phyloP scores from a whole-genome alignment of 2,329 filamentous ascomycete genomes.

The Diaporthe ilicicola region DNA sequence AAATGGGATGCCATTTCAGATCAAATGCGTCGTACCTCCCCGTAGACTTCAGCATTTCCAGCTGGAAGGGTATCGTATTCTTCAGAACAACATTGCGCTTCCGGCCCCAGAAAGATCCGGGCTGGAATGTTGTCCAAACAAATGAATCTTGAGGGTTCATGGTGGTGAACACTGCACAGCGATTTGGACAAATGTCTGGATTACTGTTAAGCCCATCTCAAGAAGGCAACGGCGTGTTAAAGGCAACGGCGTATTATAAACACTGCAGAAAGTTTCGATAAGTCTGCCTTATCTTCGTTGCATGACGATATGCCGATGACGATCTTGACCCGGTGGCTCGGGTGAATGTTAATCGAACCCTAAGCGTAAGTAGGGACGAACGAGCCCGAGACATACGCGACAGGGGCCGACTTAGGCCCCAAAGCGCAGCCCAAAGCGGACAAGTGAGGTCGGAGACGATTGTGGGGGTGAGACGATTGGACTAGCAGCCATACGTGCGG shows the following conservation, averaged over 20 bases:
- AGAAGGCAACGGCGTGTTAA: background rate
- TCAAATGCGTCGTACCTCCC: constrained; percentile 66
- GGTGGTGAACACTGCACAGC: background rate
- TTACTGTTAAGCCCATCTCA: background rate
- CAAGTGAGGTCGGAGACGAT: constrained; percentile 7
- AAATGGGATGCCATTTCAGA: constrained; percentile 62
- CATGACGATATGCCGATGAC: background rate
- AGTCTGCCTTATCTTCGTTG: background rate
- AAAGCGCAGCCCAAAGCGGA: background rate
- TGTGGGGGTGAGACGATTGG: constrained; percentile 18
- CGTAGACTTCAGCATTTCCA: constrained; percentile 43
- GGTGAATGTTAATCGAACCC: background rate
- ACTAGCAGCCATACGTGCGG: background rate
- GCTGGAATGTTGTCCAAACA: constrained; percentile 24
- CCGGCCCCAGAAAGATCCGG: constrained; percentile 28
- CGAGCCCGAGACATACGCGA: background rate
- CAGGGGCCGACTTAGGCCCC: background rate
- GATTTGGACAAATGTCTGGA: background rate
- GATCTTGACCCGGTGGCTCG: constrained; percentile 1
- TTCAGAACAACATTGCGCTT: constrained; percentile 28
- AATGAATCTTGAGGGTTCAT: constrained; percentile 31
- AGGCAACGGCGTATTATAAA: no score
- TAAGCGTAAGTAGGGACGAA: background rate
- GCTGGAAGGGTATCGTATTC: constrained; percentile 28
- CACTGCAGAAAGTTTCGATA: no score